phyloP scores from a whole-genome alignment of 495 filamentous ascomycete genomes.

The Neurospora sp. region DNA sequence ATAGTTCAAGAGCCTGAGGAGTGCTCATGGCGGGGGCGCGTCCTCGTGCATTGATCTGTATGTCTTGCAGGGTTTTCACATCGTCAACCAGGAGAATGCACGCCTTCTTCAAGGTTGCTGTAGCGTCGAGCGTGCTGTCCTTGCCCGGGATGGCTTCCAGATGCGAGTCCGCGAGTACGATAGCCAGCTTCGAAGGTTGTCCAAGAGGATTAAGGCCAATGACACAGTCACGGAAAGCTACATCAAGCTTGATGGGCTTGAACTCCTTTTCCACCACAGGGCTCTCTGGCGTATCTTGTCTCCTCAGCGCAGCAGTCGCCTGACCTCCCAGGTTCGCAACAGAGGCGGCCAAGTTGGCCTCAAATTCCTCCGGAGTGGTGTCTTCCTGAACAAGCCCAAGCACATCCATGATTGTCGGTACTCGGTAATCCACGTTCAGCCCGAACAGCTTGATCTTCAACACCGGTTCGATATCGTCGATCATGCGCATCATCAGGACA shows the following conservation, averaged over 20 bases:
- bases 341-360: constrained; percentile 66
- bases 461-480: constrained; percentile 90
- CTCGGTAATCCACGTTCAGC: constrained; percentile 71
- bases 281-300: constrained; percentile 6
- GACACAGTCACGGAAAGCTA: constrained; percentile 67
- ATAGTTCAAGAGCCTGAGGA: constrained; percentile 55
- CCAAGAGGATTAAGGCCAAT: constrained; percentile 79
- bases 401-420: constrained; percentile 70
- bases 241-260: constrained; percentile 53
- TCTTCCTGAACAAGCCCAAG: constrained; percentile 53
- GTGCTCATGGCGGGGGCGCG: constrained; percentile 30
- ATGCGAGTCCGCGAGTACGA: constrained; percentile 69
- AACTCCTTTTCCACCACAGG: constrained; percentile 8
- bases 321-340: constrained; percentile 66
- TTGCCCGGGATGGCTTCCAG: constrained; percentile 53
- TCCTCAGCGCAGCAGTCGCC: constrained; percentile 33
- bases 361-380: constrained; percentile 60
- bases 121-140: constrained; percentile 47
- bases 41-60: constrained; percentile 41
- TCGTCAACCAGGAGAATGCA: constrained; percentile 80
- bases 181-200: constrained; percentile 56
- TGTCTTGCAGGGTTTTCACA: constrained; percentile 4
- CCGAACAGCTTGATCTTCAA: constrained; percentile 80
- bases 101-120: constrained; percentile 63
- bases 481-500: constrained; percentile 54